A percentile compares a stretch with the other conserved stretches of the same genome.
Evolutionary conservation across 2,329 filamentous ascomycete genomes (phyloP).

Genomic region (Alternaria arborescens): DNA sequence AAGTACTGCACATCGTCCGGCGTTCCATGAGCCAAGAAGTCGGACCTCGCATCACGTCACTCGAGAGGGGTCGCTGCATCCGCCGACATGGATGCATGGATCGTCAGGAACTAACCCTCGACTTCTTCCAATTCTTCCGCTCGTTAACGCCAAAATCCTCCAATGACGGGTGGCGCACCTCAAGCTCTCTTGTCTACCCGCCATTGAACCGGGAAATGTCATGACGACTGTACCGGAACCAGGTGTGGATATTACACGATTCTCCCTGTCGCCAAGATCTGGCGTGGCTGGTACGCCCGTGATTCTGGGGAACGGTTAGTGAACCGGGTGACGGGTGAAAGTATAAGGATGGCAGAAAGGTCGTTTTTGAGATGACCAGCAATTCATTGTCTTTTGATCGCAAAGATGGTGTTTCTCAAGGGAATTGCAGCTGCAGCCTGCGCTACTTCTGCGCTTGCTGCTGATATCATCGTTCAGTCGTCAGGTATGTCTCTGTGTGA

Average conservation of each 20-base stretch:
- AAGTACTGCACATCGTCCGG: neutral
- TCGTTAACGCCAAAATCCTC: conserved; percentile 29
- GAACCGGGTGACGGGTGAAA: neutral
- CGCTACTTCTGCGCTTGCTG: conserved; percentile 31
- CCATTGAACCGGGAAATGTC: conserved; percentile 14
- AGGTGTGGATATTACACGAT: conserved; percentile 14
- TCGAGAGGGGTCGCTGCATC: conserved; percentile 16
- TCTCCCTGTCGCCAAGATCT: conserved; percentile 17
- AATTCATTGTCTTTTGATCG: conserved; percentile 20
- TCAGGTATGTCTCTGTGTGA: conserved; percentile 12
- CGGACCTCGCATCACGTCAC: conserved; percentile 11
- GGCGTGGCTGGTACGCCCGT: conserved; percentile 10
- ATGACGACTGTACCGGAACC: conserved; percentile 15
- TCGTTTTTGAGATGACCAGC: neutral
- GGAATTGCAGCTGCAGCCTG: conserved; percentile 34
- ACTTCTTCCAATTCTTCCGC: conserved; percentile 31
- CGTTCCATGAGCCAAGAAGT: conserved; percentile 1
- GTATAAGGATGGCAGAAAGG: conserved; percentile 11
- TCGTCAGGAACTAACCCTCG: conserved; percentile 21
- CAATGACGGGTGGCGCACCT: conserved; percentile 25
- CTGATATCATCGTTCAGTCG: conserved; percentile 38
- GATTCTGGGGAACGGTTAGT: conserved; percentile 2
- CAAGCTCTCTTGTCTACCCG: conserved; percentile 4
- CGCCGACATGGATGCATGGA: conserved; percentile 27
- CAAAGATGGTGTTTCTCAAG: conserved; percentile 32